Evolutionary conservation across 352 stramenopile species (phyloP), one percentile per base, ranked within the genome.

Genomic region (Phytopythium oedochilum): DNA sequence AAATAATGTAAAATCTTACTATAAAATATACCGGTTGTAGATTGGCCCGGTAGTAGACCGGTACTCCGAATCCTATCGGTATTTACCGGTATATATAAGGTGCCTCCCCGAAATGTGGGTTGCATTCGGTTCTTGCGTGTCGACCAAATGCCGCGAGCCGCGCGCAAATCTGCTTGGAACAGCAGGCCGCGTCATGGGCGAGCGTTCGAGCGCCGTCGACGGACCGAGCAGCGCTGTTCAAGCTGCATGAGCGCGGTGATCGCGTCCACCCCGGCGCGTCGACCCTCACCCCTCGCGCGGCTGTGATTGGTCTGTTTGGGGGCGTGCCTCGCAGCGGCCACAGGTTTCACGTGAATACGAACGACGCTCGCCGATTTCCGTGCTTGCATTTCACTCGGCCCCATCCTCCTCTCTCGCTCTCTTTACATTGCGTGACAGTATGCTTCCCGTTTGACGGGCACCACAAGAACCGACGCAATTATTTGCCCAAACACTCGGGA

Each of bases 101-200:
- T n/a, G n/a, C n/a, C n/a, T n/a, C n/a, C n/a, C n/a, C 29, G 29
- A 32, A 5, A 32, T 32, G 29, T 5, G 9, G 9, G 5, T 6
- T 17, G 5, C 14, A 18, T n/a, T 2, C 18, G 12, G 5, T 15
- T 12, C 11, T 51, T 51, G 45, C 45, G 45, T 51, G 45, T 51
- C 45, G 28, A 5, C 18, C 23, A 25, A 22, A 28, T 23, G 26
- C 23, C 15, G 44, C 23, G 23, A 28, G 22, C 22, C 22, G 42
- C 42, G 25, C 42, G 42, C 45, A 53, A 40, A 53, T 53, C 46
- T 38, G 46, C 46, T 53, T 53, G 46, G 46, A 39, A 40, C 46
- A 38, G 46, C 46, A 35, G 28, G n/a, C 10, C 46, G 46, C 46
- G 46, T 53, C 46, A 53, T 53, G 29, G 46, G 17, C 2, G 5